These are phyloP conservation scores for Colletotrichum sp. DNA, from an alignment of 2,329 filamentous ascomycete genomes.

Conservation along the genomic window DNA sequence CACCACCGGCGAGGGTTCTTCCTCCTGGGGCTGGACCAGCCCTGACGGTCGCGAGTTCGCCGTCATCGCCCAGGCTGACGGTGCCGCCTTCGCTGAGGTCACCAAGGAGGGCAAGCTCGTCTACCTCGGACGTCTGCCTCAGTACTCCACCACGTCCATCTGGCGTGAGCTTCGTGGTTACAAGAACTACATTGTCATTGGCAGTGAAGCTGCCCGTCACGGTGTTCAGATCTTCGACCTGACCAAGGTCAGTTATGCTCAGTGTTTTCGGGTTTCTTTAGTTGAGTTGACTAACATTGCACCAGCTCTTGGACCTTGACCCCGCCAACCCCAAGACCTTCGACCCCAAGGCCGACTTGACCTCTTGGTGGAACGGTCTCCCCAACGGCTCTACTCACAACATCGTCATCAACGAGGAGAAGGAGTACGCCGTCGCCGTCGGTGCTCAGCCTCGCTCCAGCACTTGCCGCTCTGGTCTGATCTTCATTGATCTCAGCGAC, in stretches of 20 bases:
- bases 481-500: slow-evolving; percentile 59
- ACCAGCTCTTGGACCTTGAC: slow-evolving; percentile 48
- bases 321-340: slow-evolving; percentile 40
- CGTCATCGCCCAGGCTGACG: slow-evolving; percentile 35
- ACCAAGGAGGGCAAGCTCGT: slow-evolving; percentile 43
- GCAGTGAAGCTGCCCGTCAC: slow-evolving; percentile 48
- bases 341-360: slow-evolving; percentile 32
- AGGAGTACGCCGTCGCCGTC: slow-evolving; percentile 47
- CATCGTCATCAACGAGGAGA: slow-evolving; percentile 52
- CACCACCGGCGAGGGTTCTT: slow-evolving; percentile 29
- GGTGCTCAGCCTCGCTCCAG: slow-evolving; percentile 39
- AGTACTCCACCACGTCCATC: slow-evolving; percentile 29
- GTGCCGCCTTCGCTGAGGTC: slow-evolving; percentile 50
- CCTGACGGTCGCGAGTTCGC: slow-evolving; percentile 36
- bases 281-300: slow-evolving; percentile 7
- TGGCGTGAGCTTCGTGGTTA: slow-evolving; percentile 41
- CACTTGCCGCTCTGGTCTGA: slow-evolving; percentile 52
- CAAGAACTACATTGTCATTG: slow-evolving; percentile 36
- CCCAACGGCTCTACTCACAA: slow-evolving; percentile 47
- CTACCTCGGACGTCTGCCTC: slow-evolving; percentile 45
- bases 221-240: slow-evolving; percentile 68
- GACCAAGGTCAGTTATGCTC: slow-evolving; percentile 36
- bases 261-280: not conserved
- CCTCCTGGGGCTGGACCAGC: slow-evolving; percentile 47
- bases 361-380: slow-evolving; percentile 33